Base-by-base conservation (phyloP, 2,329 filamentous ascomycete species). In the Knoxdaviesia capensis region DNA sequence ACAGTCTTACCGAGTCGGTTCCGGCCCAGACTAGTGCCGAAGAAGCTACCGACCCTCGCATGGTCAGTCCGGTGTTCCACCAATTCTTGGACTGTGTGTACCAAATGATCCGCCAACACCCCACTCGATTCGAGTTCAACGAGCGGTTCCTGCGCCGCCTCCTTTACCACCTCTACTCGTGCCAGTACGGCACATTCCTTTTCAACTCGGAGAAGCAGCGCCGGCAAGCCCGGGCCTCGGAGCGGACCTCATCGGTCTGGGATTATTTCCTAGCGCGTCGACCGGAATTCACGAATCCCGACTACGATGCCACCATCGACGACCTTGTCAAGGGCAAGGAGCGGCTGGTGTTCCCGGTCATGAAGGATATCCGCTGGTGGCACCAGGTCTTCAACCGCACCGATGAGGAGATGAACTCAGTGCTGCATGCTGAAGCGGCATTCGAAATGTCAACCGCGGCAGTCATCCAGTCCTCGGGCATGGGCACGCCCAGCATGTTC, bases 41-140 rank as follows among this genome's bases (percentile, higher is more conserved):
- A 48, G 75, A 84, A 50, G 71, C 77, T 7, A 94, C 86, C 1
- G 76, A 77, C 45, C 76, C 78, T n/a, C 90, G 84, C 50, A 90
- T 96, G 62, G 81, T 92, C 33, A 92, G 86, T 46, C 90, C 90
- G 0, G 83, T 98, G 29, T 98, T 98, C 59, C 90, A 98, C 52
- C 90, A 98, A 54, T 98, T 96, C 59, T 71, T 98, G 7, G 90
- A 96, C 54, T 86, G 85, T 34, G 85, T 84, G 1, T 96, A 90
- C 55, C 90, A 98, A 56, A 67, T 98, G 31, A 62, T 93, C 29
- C 69, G 82, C 46, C 90, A 96, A 55, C 68, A 88, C 51, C 86
- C 86, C 1, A 81, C 75, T 6, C 79, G 87, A 0, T 98, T 98
- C 54, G 88, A 98, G 56, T 98, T 86, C 60, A 96, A 93, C 50